Percentiles rank a stretch among this genome's conserved stretches.
phyloP scores from a whole-genome alignment of 805 yeast species.

The Starmerella ratchasimensis region DNA sequence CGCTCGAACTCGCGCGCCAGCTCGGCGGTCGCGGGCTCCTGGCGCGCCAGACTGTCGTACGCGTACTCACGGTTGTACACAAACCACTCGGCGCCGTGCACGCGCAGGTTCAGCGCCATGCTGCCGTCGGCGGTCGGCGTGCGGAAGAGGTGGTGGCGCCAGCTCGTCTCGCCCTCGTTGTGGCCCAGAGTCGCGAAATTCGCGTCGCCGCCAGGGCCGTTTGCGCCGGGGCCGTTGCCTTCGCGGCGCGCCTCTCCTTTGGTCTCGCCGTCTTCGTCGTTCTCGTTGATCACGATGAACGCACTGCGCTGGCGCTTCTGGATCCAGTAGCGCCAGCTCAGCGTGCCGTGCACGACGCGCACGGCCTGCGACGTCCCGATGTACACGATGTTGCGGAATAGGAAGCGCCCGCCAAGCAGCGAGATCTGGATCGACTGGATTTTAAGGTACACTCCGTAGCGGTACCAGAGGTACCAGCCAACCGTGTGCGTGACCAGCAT shows the following conservation, averaged over 20 bases:
- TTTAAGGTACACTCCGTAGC: constrained; percentile 42
- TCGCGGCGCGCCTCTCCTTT: no score
- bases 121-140: background rate
- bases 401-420: constrained; percentile 66
- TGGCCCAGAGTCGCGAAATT: no score
- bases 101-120: constrained; percentile 30
- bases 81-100: constrained; percentile 74
- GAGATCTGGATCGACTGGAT: constrained; percentile 67
- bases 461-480: constrained; percentile 50
- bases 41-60: constrained; percentile 35
- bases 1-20: constrained; percentile 6
- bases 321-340: constrained; percentile 92
- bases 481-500: constrained; percentile 38
- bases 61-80: constrained; percentile 68
- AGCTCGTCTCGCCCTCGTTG: background rate
- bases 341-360: constrained; percentile 51
- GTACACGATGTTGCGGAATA: constrained; percentile 60
- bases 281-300: background rate
- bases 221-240: no score
- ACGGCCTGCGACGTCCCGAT: constrained; percentile 63
- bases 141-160: background rate
- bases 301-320: constrained; percentile 25
- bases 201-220: background rate
- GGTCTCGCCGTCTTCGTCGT: background rate
- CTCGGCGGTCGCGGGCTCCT: constrained; percentile 9